phyloP scores from a whole-genome alignment of 345 rosid species.

The Brassica rapa region DNA sequence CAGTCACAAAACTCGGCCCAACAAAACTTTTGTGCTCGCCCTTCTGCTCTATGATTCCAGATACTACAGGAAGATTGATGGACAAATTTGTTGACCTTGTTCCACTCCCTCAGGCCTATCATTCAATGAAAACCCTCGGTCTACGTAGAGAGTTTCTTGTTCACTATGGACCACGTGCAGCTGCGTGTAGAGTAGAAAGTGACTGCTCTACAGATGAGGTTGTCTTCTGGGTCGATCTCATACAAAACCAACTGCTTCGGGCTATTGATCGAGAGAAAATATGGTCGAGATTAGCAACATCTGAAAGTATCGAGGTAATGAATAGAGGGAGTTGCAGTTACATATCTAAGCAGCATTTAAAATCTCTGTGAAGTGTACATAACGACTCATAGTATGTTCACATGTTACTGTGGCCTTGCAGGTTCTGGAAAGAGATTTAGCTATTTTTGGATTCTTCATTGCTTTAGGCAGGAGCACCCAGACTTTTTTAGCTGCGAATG shows the following conservation, averaged over 20 bases:
- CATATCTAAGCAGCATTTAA: constrained; percentile 20
- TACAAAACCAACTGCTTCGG: constrained; percentile 77
- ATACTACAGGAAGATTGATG: constrained; percentile 80
- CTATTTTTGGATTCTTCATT: constrained; percentile 97
- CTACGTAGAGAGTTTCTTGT: constrained; percentile 82
- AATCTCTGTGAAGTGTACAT: neutral
- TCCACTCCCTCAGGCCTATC: constrained; percentile 73
- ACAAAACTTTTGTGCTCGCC: constrained; percentile 75
- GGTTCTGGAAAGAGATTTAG: constrained; percentile 94
- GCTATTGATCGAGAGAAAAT: constrained; percentile 95
- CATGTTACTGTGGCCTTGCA: constrained; percentile 46
- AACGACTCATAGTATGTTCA: neutral
- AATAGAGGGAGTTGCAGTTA: neutral
- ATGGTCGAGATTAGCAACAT: constrained; percentile 92
- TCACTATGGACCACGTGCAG: constrained; percentile 93
- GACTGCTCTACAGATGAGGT: constrained; percentile 75
- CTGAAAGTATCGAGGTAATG: constrained; percentile 95
- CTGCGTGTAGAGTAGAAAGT: constrained; percentile 67
- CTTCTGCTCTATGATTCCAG: constrained; percentile 72
- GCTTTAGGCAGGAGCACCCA: constrained; percentile 87
- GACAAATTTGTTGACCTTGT: constrained; percentile 76
- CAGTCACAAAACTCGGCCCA: constrained; percentile 84
- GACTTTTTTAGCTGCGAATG: constrained; percentile 70
- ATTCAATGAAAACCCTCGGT: constrained; percentile 69
- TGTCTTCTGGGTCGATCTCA: constrained; percentile 91